These are phyloP conservation scores for Coriaria nepalensis DNA, from an alignment of 306 rosid species.

Conservation along the genomic window DNA sequence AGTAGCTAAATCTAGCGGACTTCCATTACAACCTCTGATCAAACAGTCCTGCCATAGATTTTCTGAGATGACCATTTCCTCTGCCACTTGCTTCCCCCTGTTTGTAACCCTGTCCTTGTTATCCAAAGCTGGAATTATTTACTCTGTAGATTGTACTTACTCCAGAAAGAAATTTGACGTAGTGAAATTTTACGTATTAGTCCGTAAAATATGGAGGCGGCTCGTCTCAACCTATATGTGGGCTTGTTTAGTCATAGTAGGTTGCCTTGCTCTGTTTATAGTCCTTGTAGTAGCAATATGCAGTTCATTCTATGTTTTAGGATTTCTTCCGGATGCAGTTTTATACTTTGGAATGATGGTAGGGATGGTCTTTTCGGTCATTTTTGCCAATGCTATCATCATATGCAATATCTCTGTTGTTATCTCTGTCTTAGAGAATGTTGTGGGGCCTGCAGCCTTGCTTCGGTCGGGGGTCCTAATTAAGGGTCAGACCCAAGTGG, in stretches of 20 bases:
- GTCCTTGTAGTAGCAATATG: constrained; percentile 61
- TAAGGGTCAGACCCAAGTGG: constrained; percentile 88
- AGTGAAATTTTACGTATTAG: constrained; percentile 37
- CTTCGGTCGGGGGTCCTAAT: constrained; percentile 53
- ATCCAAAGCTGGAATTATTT: constrained; percentile 72
- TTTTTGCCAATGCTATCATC: constrained; percentile 76
- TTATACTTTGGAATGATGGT: constrained; percentile 52
- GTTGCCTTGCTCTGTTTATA: constrained; percentile 59
- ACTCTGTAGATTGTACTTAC: constrained; percentile 78
- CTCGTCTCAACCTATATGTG: constrained; percentile 53
- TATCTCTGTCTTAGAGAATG: constrained; percentile 76
- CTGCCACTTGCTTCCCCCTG: constrained; percentile 54
- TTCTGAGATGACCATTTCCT: constrained; percentile 51
- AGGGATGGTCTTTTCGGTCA: constrained; percentile 55
- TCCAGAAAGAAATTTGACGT: constrained; percentile 49
- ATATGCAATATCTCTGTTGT: constrained; percentile 69
- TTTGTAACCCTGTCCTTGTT: constrained; percentile 46
- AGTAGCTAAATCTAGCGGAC: constrained; percentile 73
- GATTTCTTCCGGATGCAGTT: constrained; percentile 33
- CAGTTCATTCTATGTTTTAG: constrained; percentile 43
- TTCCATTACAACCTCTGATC: constrained; percentile 64
- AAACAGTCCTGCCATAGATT: constrained; percentile 70
- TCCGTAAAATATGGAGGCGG: constrained; percentile 65
- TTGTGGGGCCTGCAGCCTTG: constrained; percentile 85
- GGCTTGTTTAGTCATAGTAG: constrained; percentile 46